Percentiles rank a stretch among this genome's conserved stretches.
Conservation (phyloP, 176 grass and related monocot genomes). For the Phoenix dactylifera region DNA sequence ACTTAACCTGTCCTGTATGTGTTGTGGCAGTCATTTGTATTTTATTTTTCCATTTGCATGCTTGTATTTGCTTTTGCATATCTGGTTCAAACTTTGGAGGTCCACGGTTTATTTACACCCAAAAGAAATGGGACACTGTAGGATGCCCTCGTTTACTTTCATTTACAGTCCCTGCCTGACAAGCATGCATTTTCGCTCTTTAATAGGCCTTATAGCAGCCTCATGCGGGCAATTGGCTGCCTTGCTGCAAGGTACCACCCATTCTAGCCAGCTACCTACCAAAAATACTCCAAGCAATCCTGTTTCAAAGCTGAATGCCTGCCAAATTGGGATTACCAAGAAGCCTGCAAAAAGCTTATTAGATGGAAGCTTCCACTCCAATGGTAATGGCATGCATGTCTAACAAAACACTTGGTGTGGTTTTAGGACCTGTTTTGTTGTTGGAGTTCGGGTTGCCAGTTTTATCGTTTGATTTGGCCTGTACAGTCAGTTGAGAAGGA, state of each 20-base stretch:
- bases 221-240: slow-evolving; percentile 28
- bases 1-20: no score
- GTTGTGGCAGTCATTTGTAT: no score
- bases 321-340: slow-evolving; percentile 11
- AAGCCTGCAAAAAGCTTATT: not conserved
- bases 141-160: not conserved
- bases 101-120: no score
- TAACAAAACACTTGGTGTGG: not conserved
- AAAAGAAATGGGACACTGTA: not conserved
- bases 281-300: slow-evolving; percentile 6
- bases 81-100: no score
- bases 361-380: slow-evolving; percentile 9
- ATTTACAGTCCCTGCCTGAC: not conserved
- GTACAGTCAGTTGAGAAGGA: not conserved
- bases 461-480: not conserved
- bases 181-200: not conserved
- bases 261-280: not conserved
- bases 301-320: slow-evolving; percentile 9
- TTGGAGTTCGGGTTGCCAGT: no score
- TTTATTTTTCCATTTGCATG: no score
- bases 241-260: slow-evolving; percentile 20
- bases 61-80: no score
- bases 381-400: slow-evolving; percentile 17
- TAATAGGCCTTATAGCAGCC: slow-evolving; percentile 33
- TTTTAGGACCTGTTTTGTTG: not conserved